Base-by-base conservation (phyloP, 2,329 filamentous ascomycete genomes). In the Epichloe aotearoae region DNA sequence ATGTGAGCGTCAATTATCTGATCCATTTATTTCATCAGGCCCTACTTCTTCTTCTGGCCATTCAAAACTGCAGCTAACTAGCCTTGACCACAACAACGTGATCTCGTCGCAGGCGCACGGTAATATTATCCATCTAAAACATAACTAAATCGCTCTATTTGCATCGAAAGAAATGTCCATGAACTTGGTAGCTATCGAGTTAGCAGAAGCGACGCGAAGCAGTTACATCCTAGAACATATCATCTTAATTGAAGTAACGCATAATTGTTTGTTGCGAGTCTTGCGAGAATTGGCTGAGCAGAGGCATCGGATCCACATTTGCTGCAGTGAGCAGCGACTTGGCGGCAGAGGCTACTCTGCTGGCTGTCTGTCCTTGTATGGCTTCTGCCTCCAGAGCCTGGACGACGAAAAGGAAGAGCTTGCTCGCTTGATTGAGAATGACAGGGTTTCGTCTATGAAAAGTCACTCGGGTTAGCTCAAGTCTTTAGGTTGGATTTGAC, bases 371-470 rank as follows among this genome's bases (percentile, higher is more conserved):
- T 19, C 90, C 90, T 62, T 90, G 86, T 40, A 98, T 74, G 17
- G 90, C 91, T 63, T 95, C 88, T 5, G 88, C 85, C 63, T 96
- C 91, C 14, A 98, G 80, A 19, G 90, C 91, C 66, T 94, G 84
- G 26, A 84, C 88, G 51, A 97, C 86, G 61, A 82, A 85, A 26
- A 84, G 80, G 64, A 98, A 97, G 53, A 90, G 78, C 66, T 89
- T 88, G 57, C 80, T 80, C 6, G 88, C 83, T 64, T 93, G 86
- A 55, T 76, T 73, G 60, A 88, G 74, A 45, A 96, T 86, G 14
- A 80, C 82, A 1, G 88, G 86, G 62, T 96, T 87, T 81, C 86
- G 86, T 67, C 93, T 97, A 57, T 30, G 39, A 20, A 19, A 26
- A 46, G 36, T 30, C 26, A 50, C 11, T 55, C 36, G 38, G 50